phyloP scores from a whole-genome alignment of 306 rosid genomes.

The Vachellia collinsii region DNA sequence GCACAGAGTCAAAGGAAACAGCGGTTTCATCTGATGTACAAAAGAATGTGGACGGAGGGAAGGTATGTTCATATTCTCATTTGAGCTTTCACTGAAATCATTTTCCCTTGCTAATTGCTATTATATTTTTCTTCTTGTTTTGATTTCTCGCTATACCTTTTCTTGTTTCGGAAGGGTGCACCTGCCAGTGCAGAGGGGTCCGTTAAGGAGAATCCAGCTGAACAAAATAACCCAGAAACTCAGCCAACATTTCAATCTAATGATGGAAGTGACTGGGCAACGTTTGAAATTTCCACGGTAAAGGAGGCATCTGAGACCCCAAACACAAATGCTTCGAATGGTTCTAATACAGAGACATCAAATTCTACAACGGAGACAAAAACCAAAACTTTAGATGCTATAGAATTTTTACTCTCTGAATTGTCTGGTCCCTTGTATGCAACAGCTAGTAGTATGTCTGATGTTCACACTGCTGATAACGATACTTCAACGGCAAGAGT shows the following conservation, averaged over 20 bases:
- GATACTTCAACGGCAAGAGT: slow-evolving; percentile 36
- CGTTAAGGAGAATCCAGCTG: slow-evolving; percentile 36
- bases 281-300: slow-evolving; percentile 40
- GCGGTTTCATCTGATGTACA: slow-evolving; percentile 38
- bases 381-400: slow-evolving; percentile 48
- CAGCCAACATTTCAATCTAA: slow-evolving; percentile 43
- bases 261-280: slow-evolving; percentile 52
- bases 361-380: slow-evolving; percentile 15
- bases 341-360: slow-evolving; percentile 18
- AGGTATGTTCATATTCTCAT: slow-evolving; percentile 34
- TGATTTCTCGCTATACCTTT: slow-evolving; percentile 12
- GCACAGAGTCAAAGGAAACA: slow-evolving; percentile 47
- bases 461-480: slow-evolving; percentile 32
- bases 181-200: slow-evolving; percentile 37
- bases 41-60: slow-evolving; percentile 34
- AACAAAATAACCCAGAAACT: slow-evolving; percentile 37
- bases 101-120: background rate
- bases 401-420: slow-evolving; percentile 68
- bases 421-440: slow-evolving; percentile 54
- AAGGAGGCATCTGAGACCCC: slow-evolving; percentile 34
- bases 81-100: background rate
- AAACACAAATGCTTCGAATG: slow-evolving; percentile 41
- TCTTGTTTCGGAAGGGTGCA: slow-evolving; percentile 37
- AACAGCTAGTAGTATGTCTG: slow-evolving; percentile 29
- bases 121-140: background rate